These are phyloP conservation scores for Thielaviopsis punctulata DNA, from an alignment of 2,329 filamentous ascomycete species.

Conservation along the genomic window DNA sequence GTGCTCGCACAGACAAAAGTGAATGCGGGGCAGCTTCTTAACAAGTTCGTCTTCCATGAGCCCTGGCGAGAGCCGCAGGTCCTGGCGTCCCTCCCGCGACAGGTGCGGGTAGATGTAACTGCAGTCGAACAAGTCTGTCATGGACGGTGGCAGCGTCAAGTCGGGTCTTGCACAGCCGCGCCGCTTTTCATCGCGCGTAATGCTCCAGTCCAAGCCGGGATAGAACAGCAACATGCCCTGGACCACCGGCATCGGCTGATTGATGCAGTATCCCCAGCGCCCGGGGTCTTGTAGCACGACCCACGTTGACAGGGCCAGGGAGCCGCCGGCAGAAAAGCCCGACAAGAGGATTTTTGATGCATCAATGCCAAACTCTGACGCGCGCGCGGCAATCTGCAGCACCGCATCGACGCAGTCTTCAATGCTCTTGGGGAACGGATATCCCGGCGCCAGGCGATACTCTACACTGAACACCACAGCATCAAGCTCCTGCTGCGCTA, in stretches of 20 bases:
- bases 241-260: slow-evolving; percentile 25
- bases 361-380: slow-evolving; percentile 40
- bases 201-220: slow-evolving; percentile 43
- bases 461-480: slow-evolving; percentile 47
- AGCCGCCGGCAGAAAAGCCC: slow-evolving; percentile 48
- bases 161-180: slow-evolving; percentile 36
- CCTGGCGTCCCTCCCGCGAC: slow-evolving; percentile 26
- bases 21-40: slow-evolving; percentile 32
- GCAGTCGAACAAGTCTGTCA: slow-evolving; percentile 47
- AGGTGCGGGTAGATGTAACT: slow-evolving; percentile 40
- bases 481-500: slow-evolving; percentile 32
- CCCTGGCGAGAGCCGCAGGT: slow-evolving; percentile 41
- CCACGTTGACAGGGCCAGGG: slow-evolving; percentile 33
- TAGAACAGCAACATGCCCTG: slow-evolving; percentile 42
- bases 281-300: slow-evolving; percentile 27
- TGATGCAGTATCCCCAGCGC: slow-evolving; percentile 21
- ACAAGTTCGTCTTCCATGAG: slow-evolving; percentile 37
- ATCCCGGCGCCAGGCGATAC: slow-evolving; percentile 49
- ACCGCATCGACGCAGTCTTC: slow-evolving; percentile 50
- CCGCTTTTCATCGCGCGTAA: slow-evolving; percentile 37
- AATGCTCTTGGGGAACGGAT: slow-evolving; percentile 45
- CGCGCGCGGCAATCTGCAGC: slow-evolving; percentile 39
- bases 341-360: slow-evolving; percentile 37
- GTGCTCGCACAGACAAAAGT: slow-evolving; percentile 45
- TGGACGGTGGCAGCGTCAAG: slow-evolving; percentile 35